Conservation (phyloP, 768 basidiomycete species). For the Ramaria rubella region DNA sequence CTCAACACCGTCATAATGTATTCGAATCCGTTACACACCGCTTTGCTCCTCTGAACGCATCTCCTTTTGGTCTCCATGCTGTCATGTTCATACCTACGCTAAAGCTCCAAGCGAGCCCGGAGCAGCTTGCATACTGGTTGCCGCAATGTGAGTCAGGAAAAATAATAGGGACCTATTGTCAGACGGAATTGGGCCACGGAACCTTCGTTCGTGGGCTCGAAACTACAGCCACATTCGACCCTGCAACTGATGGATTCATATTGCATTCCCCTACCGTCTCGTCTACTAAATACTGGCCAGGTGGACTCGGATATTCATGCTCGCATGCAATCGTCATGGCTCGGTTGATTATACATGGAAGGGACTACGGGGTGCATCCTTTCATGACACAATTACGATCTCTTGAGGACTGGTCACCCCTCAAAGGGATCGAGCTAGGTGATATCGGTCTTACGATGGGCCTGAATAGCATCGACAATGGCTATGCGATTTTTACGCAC, state of each 20-base stretch:
- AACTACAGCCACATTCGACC: too few relatives aligned
- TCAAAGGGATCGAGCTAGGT: slow-evolving; percentile 22
- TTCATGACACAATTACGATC: slow-evolving; percentile 25
- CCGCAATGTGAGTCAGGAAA: slow-evolving; percentile 19
- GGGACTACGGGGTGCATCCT: slow-evolving; percentile 21
- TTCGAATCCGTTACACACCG: slow-evolving; percentile 16
- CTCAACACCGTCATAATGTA: slow-evolving; percentile 12
- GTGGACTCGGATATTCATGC: too few relatives aligned
- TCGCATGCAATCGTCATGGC: slow-evolving; percentile 26
- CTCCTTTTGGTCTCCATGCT: slow-evolving; percentile 23
- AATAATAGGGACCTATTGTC: slow-evolving; percentile 23
- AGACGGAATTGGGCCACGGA: slow-evolving; percentile 26
- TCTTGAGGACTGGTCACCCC: slow-evolving; percentile 18
- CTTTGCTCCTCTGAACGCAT: slow-evolving; percentile 18
- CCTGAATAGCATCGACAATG: slow-evolving; percentile 21
- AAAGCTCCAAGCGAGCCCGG: slow-evolving; percentile 18
- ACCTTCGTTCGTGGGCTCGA: too few relatives aligned
- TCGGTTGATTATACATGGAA: slow-evolving; percentile 13
- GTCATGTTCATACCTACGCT: slow-evolving; percentile 22
- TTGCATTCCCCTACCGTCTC: too few relatives aligned
- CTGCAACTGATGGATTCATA: too few relatives aligned
- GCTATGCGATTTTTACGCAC: slow-evolving; percentile 21
- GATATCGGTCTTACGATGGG: slow-evolving; percentile 23
- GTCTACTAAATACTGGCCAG: too few relatives aligned
- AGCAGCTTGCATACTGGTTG: slow-evolving; percentile 22